Base-by-base conservation (phyloP, 257 asterid species). In the Plantago major region DNA sequence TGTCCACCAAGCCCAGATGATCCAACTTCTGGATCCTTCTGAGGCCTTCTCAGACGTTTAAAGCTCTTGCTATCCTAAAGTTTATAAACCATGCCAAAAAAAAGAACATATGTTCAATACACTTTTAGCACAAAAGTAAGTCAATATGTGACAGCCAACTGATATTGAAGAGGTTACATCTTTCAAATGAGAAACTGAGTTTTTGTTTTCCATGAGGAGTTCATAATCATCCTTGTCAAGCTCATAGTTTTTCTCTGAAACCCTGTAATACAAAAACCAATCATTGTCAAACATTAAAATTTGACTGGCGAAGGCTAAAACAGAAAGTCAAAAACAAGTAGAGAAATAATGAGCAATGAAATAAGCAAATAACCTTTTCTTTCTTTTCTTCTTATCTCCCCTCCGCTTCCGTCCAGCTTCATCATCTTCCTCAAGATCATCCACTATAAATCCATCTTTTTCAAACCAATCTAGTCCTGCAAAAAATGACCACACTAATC, bases 191-290 rank as follows among this genome's bases (percentile, higher is more conserved):
- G 81, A 81, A 70, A 86, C 95, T 7, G 94, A 69, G 55, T 85
- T 83, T 67, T 92, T 89, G 78, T 84, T 86, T 72, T 92, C 99
- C 80, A 86, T 87, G 52, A 92, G 96, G 60, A 92, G 97, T 67
- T 81, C 96, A 60, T 86, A 89, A 70, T 92, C 97, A 76, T 92
- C 99, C 63, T 83, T 97, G 64, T 92, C 99, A 52, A 92, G 97
- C 60, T 53, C 75, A 58, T 70, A 84, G 69, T 64, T 81, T 77
- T 75, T 80, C 73, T 82, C 89, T 0, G 89, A 78, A 60, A 81
- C 97, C 79, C 99, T 92, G 52, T 37, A 67, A 40, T 42, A 49
- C 50, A 16, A 9, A 15, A 22, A 63, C 16, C 8, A 58, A 62
- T 64, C n/a, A 44, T 12, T 61, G 67, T 26, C 45, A 66, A 50